Conservation (phyloP, 805 yeast species). For the Candida dajiaensis region DNA sequence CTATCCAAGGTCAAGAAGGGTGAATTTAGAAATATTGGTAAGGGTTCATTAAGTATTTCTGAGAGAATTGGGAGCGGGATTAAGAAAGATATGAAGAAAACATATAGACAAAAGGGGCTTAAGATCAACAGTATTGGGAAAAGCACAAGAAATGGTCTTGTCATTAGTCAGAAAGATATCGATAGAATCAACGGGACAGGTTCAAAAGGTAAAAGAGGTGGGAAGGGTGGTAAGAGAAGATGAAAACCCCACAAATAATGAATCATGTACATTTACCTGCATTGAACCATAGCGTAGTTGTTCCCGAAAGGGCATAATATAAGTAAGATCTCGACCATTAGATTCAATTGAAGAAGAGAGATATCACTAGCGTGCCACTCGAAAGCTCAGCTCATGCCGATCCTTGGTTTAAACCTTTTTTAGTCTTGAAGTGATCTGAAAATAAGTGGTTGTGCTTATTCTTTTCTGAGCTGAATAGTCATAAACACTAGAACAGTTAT, state of each 20-base stretch:
- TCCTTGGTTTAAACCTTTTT: too few species aligned
- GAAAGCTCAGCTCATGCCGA: too few species aligned
- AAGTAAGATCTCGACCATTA: too few species aligned
- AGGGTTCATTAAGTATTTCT: conserved; percentile 28
- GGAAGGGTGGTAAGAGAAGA: not conserved
- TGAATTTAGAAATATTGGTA: conserved; percentile 52
- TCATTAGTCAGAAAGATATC: conserved; percentile 63
- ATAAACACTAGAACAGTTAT: too few species aligned
- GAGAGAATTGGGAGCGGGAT: conserved; percentile 42
- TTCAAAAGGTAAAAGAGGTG: conserved; percentile 9
- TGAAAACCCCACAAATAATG: not conserved
- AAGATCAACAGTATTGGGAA: conserved; percentile 71
- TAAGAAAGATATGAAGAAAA: conserved; percentile 37
- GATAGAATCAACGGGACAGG: conserved; percentile 35
- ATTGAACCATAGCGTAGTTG: not conserved
- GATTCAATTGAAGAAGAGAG: too few species aligned
- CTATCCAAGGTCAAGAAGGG: conserved; percentile 67
- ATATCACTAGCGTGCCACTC: too few species aligned
- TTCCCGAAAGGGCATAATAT: too few species aligned
- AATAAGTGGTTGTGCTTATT: too few species aligned
- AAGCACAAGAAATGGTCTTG: conserved; percentile 73
- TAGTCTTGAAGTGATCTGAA: too few species aligned
- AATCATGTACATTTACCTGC: not conserved
- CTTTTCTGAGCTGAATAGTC: too few species aligned
- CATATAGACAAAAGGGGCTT: conserved; percentile 67